Conservation (phyloP, 805 yeast genomes). For the Metschnikowia drakensbergensis region DNA sequence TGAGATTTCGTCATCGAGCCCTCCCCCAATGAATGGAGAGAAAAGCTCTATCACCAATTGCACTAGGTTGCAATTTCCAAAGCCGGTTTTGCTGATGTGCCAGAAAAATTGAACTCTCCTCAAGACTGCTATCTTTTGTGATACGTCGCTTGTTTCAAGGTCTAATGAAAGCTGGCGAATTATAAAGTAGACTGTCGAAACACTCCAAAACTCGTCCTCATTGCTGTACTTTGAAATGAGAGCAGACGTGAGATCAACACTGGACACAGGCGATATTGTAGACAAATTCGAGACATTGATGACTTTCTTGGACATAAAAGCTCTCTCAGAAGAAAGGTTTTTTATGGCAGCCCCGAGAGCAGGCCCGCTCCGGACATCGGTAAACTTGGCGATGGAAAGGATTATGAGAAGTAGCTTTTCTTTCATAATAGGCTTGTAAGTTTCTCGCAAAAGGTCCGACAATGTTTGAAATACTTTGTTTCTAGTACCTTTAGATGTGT, state of each 20-base stretch:
- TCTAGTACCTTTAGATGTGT: slow-evolving; percentile 36
- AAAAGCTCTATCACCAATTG: slow-evolving; percentile 2
- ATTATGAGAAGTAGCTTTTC: slow-evolving; percentile 31
- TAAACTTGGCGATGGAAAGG: slow-evolving; percentile 33
- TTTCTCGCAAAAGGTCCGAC: slow-evolving; percentile 15
- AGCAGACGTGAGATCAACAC: slow-evolving; percentile 24
- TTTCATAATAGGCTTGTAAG: slow-evolving; percentile 21
- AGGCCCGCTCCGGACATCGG: slow-evolving; percentile 37
- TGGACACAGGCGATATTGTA: slow-evolving; percentile 23
- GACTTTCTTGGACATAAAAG: background rate
- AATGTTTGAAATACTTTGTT: slow-evolving; percentile 25
- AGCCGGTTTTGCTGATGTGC: slow-evolving; percentile 6
- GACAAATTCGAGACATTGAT: slow-evolving; percentile 1
- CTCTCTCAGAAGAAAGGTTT: background rate
- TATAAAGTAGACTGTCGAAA: slow-evolving; percentile 34
- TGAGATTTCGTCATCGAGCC: slow-evolving; percentile 1
- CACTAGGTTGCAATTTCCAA: background rate
- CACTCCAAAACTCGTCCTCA: slow-evolving; percentile 30
- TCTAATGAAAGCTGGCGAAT: slow-evolving; percentile 23
- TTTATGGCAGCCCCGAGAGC: slow-evolving; percentile 6
- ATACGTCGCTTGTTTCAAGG: background rate
- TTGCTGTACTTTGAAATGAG: slow-evolving; percentile 23
- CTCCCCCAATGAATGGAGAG: slow-evolving; percentile 3
- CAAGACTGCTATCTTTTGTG: background rate
- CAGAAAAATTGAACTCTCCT: slow-evolving; percentile 8